Evolutionary conservation across 441 rosid genomes (phyloP), one percentile per base, ranked within the genome.

Genomic region (Macaranga tanarius): DNA sequence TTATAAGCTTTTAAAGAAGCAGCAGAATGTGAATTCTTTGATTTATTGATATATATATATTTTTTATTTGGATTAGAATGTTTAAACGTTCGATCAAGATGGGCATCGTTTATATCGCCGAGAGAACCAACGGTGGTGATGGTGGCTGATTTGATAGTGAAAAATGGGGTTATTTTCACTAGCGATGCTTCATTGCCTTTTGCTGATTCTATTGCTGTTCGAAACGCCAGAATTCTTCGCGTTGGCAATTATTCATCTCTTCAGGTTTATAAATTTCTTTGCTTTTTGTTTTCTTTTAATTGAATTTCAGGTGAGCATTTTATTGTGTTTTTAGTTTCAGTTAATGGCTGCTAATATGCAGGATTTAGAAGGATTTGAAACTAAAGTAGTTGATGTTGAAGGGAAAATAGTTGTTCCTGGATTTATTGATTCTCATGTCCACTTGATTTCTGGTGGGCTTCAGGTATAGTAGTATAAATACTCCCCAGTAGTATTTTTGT

Each of bases 371-470:
- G 90, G 88, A 73, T 72, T 71, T 76, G 88, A 76, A 45, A 89
- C 93, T n/a, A 69, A 78, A 75, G 85, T 76, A 82, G 42, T 92
- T 87, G 82, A 94, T 84, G 79, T 92, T 60, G 85, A 83, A 64
- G 97, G 97, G 52, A 94, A 87, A 80, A 63, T 92, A 74, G 88
- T 94, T 69, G 88, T 94, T 73, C 92, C 97, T 59, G 97, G 97
- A 70, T 86, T 92, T 82, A 86, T 94, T 77, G 99, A 94, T 83
- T 94, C 99, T 47, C 98, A 93, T 71, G 96, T 91, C 55, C 97
- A 91, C 79, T 77, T 93, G 20, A 78, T 91, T 73, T 72, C 11
- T 40, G 95, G 91, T 38, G 98, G 98, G 25, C 75, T 93, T 31
- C 92, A 92, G 98, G 97, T 92, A 44, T 22, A 17, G 5, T 60